phyloP scores from a whole-genome alignment of 1,284 basidiomycete species.

The Golubevia pallescens region DNA sequence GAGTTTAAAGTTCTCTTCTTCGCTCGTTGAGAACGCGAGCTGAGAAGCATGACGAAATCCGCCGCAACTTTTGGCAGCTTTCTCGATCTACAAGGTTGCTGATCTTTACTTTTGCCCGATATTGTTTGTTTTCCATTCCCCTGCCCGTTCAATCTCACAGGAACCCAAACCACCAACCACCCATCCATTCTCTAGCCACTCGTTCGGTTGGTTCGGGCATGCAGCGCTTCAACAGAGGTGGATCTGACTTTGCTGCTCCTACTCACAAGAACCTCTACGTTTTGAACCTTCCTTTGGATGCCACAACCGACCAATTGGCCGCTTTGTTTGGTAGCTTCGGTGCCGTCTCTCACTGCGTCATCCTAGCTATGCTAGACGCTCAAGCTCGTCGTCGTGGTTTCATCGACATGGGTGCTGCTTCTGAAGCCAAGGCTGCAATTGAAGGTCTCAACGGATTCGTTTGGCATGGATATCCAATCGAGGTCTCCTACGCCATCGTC shows the following conservation, averaged over 20 bases:
- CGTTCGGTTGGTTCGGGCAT: not conserved
- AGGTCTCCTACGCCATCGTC: slow-evolving; percentile 60
- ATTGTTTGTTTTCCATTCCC: no score
- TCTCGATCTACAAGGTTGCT: no score
- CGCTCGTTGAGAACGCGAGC: no score
- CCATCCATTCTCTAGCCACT: not conserved
- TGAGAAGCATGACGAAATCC: no score
- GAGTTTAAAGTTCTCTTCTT: no score
- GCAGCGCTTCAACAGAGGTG: not conserved
- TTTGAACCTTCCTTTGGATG: slow-evolving; percentile 58
- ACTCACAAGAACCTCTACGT: slow-evolving; percentile 54
- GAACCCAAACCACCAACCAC: no score
- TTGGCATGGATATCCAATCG: slow-evolving; percentile 60
- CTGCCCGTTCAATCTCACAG: no score
- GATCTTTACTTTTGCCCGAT: no score
- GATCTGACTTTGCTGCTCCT: not conserved
- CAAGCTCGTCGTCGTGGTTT: slow-evolving; percentile 58
- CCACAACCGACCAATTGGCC: slow-evolving; percentile 44
- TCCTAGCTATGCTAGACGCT: slow-evolving; percentile 59
- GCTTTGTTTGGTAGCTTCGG: slow-evolving; percentile 44
- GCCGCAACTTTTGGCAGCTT: no score
- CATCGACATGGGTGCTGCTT: slow-evolving; percentile 51
- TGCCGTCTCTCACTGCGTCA: slow-evolving; percentile 54
- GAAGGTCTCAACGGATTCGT: slow-evolving; percentile 38
- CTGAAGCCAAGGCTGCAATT: slow-evolving; percentile 45